A percentile compares a stretch with the other conserved stretches of the same genome.
Conservation (phyloP, 2,329 filamentous ascomycete genomes). For the Trichoderma oligosporum region DNA sequence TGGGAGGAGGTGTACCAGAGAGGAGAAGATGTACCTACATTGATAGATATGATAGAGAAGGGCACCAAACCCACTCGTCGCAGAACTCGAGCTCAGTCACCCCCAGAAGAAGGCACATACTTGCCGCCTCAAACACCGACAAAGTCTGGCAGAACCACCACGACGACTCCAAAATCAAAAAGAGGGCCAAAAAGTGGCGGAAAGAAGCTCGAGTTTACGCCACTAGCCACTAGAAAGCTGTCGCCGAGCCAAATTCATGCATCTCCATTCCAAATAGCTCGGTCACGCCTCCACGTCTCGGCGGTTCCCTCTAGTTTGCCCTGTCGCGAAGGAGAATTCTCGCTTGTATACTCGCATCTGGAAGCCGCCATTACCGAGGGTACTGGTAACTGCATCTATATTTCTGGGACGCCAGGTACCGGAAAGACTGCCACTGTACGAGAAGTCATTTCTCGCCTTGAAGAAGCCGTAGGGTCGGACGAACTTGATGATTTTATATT, state of each 20-base stretch:
- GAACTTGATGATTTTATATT: constrained; percentile 98
- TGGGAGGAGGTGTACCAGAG: constrained; percentile 83
- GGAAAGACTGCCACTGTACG: constrained; percentile 97
- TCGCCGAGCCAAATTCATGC: constrained; percentile 70
- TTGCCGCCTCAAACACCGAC: constrained; percentile 38
- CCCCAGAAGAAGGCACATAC: constrained; percentile 33
- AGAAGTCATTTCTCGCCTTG: constrained; percentile 85
- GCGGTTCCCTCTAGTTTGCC: constrained; percentile 86
- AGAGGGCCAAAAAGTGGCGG: constrained; percentile 31
- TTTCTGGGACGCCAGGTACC: constrained; percentile 96
- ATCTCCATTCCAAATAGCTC: constrained; percentile 87
- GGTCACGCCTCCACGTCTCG: constrained; percentile 86
- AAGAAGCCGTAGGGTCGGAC: constrained; percentile 80
- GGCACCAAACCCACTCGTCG: constrained; percentile 65
- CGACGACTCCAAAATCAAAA: constrained; percentile 32
- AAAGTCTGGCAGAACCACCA: constrained; percentile 31
- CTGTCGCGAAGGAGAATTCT: constrained; percentile 88
- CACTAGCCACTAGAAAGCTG: constrained; percentile 81
- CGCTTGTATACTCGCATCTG: constrained; percentile 86
- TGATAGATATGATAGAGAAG: constrained; percentile 65
- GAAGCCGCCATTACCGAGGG: constrained; percentile 93
- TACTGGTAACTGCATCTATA: constrained; percentile 94
- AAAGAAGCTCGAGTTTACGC: constrained; percentile 90
- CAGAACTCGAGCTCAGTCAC: constrained; percentile 31
- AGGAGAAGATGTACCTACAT: constrained; percentile 56